Percentiles rank a stretch among this genome's conserved stretches.
These are phyloP conservation scores for Nitzschia palea DNA, from an alignment of 108 stramenopile species.

Conservation along the genomic window DNA sequence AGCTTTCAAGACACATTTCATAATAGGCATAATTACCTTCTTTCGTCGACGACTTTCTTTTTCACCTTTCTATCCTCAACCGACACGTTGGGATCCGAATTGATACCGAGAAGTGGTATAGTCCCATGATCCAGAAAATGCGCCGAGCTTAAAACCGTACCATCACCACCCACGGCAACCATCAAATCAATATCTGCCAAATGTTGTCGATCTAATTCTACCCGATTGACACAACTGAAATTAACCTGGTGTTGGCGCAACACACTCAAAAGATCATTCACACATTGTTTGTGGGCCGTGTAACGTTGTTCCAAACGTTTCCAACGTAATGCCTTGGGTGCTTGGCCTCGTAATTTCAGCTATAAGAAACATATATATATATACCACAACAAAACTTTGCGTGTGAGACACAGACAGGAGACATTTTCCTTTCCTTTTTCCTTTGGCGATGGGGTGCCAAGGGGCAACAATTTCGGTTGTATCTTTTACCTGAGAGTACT, in stretches of 20 bases:
- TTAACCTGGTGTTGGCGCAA: slow-evolving; percentile 71
- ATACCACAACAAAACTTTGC: too few relatives aligned
- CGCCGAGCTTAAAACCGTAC: slow-evolving; percentile 87
- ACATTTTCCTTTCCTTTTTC: too few relatives aligned
- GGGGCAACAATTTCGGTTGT: too few relatives aligned
- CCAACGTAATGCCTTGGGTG: slow-evolving; percentile 96
- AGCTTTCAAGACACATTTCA: not conserved
- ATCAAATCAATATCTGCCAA: slow-evolving; percentile 90
- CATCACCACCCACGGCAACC: slow-evolving; percentile 96
- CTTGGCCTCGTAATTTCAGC: slow-evolving; percentile 92
- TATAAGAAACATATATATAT: too few relatives aligned
- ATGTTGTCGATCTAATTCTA: slow-evolving; percentile 94
- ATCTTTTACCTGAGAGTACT: slow-evolving; percentile 45
- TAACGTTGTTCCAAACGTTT: slow-evolving; percentile 86
- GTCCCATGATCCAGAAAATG: slow-evolving; percentile 91
- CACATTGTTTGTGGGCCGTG: slow-evolving; percentile 89
- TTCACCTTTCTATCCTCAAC: slow-evolving; percentile 46
- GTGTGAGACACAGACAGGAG: too few relatives aligned
- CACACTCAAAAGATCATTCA: slow-evolving; percentile 65
- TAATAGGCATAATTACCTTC: slow-evolving; percentile 44
- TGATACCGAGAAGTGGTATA: slow-evolving; percentile 80
- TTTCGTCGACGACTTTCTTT: slow-evolving; percentile 86
- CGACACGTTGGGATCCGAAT: slow-evolving; percentile 75
- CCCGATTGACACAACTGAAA: slow-evolving; percentile 88
- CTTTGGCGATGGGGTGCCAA: too few relatives aligned